Base-by-base conservation (phyloP, 257 asterid genomes). In the Solanum sejunctum region DNA sequence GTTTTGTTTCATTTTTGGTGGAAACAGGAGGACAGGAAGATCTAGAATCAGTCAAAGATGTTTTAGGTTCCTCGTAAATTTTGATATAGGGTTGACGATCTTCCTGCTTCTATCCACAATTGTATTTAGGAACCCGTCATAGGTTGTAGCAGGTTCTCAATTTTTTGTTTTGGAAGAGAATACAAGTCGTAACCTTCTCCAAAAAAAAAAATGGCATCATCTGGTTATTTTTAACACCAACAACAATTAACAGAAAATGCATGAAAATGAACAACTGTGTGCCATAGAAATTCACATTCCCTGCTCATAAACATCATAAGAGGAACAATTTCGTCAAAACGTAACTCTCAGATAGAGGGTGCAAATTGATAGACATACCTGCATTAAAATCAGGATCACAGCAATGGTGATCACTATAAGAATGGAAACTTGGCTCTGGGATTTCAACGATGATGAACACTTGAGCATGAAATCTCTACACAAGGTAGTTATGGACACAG, bases 351-450 rank as follows among this genome's bases (percentile, higher is more conserved):
- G 23, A 77, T 51, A 15, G 6, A 77, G 39, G 1, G 61, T 12
- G 8, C 82, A 77, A 77, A 77, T 75, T 51, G 45, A 49, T 16
- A 51, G 26, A 77, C 82, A 78, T 91, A 97, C 99, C 98, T 97
- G 98, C 99, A 95, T 97, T 78, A 97, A 89, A 83, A 95, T 84
- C 85, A 97, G 90, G 85, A 97, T 89, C 73, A 92, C 88, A 79
- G 92, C 97, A 79, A 94, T 83, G 54, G 89, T 58, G 66, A 93
- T 81, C 72, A 95, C 90, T 89, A 93, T 87, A 84, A 93, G 84
- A 54, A 95, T 83, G 80, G 93, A 88, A n/a, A 92, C 79, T 23
- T 91, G 89, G 87, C 85, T 92, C 89, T 90, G 92, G 84, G 86
- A 84, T 89, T 91, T 93, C 60, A 95, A 83, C 10, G 92, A 86